Evolutionary conservation across 768 basidiomycete genomes (phyloP), one percentile per base, ranked within the genome.

Genomic region (Mycena pura): DNA sequence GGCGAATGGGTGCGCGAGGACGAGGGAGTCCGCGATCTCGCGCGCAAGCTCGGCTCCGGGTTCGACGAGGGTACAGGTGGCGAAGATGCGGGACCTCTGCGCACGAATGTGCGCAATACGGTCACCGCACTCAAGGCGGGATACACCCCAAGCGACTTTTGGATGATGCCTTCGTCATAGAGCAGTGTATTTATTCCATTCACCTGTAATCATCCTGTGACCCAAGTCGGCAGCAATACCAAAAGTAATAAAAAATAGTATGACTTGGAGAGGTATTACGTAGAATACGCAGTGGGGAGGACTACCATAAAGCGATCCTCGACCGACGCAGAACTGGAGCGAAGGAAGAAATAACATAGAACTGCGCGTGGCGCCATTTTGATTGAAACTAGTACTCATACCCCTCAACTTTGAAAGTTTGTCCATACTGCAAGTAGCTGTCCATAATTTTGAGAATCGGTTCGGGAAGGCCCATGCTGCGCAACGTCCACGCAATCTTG

Each of bases 391-490:
- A 93, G 76, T 90, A 93, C 72, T 93, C 91, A 69, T 81, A 89
- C 25, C 92, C 93, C 75, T 95, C 93, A 36, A 96, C 90, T 71
- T 90, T 90, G 81, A 98, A 97, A 52, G 79, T 82, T 74, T 86
- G 87, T 14, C 93, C 96, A 74, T 96, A 96, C 67, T 89, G 86
- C 72, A 96, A 77, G 73, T 94, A 95, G 62, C 90, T 88, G 64
- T 95, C 89, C 93, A 99, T 95, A 66, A 97, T 92, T 78, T 92
- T 95, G 68, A 92, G 80, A 56, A 97, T 91, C 8, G 91, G 83
- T 2, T 94, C 92, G 1, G 96, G 96, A 8, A 99, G 81, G 3
- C 93, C 92, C 92, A 97, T 96, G 71, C 95, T 96, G 54, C 97
- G 76, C 25, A 99, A 76, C 7, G 96, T 96, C 72, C 93, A 97